Evolutionary conservation across 2,329 filamentous ascomycete species (phyloP).

Genomic region (Chaetomiaceae sp.): DNA sequence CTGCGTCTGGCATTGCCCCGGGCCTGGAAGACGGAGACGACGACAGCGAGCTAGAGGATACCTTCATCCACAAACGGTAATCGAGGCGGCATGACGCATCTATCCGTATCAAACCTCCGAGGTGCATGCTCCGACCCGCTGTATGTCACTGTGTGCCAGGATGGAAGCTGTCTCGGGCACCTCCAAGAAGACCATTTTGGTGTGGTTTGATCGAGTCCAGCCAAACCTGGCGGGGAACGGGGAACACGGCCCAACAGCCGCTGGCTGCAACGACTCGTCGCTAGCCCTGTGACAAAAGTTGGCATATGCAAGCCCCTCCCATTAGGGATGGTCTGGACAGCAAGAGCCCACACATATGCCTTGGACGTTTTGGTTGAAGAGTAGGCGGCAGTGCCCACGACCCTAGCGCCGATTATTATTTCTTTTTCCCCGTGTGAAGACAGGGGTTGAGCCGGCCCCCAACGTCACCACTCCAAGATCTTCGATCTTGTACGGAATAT

Average conservation of each 20-base stretch:
- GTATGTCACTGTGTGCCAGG: too few species aligned
- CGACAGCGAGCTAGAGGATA: slow-evolving; percentile 45
- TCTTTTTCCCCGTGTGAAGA: slow-evolving; percentile 2
- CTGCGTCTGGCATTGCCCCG: slow-evolving; percentile 26
- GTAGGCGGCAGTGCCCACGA: not conserved
- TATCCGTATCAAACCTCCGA: too few species aligned
- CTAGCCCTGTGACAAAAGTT: not conserved
- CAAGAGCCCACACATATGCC: not conserved
- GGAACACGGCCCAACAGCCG: not conserved
- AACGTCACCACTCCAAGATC: slow-evolving; percentile 1
- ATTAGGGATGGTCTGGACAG: not conserved
- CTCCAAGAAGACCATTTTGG: too few species aligned
- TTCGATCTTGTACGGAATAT: slow-evolving; percentile 1
- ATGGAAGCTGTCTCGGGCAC: too few species aligned
- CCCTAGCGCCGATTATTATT: slow-evolving; percentile 8
- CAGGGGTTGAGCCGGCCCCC: not conserved
- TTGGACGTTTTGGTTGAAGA: not conserved
- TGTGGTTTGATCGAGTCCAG: too few species aligned
- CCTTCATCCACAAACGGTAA: slow-evolving; percentile 42
- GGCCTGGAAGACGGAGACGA: slow-evolving; percentile 33
- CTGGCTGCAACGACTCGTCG: not conserved
- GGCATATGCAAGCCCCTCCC: slow-evolving; percentile 12
- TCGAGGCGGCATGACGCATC: too few species aligned
- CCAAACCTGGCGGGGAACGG: not conserved
- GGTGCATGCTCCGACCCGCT: too few species aligned